Conservation (phyloP, 208 protist species). For the Leishmania braziliensis region DNA sequence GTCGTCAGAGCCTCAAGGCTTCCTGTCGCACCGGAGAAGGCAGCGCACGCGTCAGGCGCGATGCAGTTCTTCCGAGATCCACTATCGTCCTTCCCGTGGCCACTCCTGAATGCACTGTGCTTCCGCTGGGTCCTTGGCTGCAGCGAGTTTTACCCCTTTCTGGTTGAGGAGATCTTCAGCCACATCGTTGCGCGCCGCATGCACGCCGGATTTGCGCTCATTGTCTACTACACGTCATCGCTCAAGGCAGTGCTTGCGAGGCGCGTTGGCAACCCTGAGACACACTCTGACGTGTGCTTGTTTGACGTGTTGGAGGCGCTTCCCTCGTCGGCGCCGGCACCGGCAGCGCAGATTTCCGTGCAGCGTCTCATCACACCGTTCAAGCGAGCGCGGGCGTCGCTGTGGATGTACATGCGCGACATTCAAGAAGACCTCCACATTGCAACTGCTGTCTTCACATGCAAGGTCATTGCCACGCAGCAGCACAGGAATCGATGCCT, state of each 20-base stretch:
- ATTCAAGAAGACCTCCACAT: conserved; percentile 67
- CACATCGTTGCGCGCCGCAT: conserved; percentile 65
- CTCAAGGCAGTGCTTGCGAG: conserved; percentile 49
- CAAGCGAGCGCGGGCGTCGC: conserved; percentile 16
- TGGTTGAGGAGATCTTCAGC: conserved; percentile 53
- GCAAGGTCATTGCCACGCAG: conserved; percentile 44
- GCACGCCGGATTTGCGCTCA: conserved; percentile 46
- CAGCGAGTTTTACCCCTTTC: conserved; percentile 37
- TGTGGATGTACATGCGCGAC: conserved; percentile 35
- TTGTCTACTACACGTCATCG: conserved; percentile 48
- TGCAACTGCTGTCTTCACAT: conserved; percentile 72
- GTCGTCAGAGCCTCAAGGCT: not conserved
- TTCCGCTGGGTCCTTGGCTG: conserved; percentile 64
- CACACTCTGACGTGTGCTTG: conserved; percentile 27
- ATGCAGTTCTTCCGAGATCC: conserved; percentile 19
- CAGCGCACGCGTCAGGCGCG: not conserved
- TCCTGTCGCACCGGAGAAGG: not conserved
- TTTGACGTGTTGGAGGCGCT: conserved; percentile 57
- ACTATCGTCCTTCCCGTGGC: conserved; percentile 44
- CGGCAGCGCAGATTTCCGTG: conserved; percentile 27
- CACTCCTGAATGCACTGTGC: conserved; percentile 48
- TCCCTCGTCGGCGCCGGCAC: not conserved
- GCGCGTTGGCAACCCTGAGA: conserved; percentile 15
- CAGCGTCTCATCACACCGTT: conserved; percentile 42
- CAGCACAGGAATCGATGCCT: conserved; percentile 11